Conservation (phyloP, 2,329 filamentous ascomycete genomes). For the Alternaria sp. region DNA sequence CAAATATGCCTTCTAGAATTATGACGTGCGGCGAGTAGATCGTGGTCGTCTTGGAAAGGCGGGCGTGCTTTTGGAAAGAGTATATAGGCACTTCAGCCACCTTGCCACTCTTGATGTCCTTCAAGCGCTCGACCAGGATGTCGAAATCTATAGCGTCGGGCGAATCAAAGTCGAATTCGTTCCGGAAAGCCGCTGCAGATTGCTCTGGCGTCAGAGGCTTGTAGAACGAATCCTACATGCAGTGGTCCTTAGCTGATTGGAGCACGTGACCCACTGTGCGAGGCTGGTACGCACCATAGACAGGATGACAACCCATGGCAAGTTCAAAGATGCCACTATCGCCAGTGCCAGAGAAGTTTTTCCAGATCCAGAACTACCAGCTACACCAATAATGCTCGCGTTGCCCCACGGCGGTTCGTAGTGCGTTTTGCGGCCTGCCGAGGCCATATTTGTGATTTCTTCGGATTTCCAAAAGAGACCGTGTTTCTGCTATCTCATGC, state of each 20-base stretch:
- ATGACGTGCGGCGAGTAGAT: slow-evolving; percentile 97
- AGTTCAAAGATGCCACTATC: slow-evolving; percentile 85
- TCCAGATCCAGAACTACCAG: slow-evolving; percentile 91
- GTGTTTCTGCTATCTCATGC: slow-evolving; percentile 13
- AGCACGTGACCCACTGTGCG: slow-evolving; percentile 32
- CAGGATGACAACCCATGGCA: slow-evolving; percentile 97
- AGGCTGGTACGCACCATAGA: slow-evolving; percentile 73
- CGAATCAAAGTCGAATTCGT: slow-evolving; percentile 95
- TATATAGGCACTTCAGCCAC: slow-evolving; percentile 92
- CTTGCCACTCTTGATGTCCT: slow-evolving; percentile 86
- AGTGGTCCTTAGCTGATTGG: slow-evolving; percentile 15
- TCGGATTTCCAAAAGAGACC: not conserved
- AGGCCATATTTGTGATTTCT: slow-evolving; percentile 25
- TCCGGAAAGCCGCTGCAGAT: slow-evolving; percentile 80
- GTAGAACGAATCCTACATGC: slow-evolving; percentile 88
- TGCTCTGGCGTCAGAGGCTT: slow-evolving; percentile 83
- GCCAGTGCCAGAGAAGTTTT: slow-evolving; percentile 94
- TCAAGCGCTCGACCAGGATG: slow-evolving; percentile 76
- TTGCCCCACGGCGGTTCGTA: slow-evolving; percentile 97
- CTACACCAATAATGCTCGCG: slow-evolving; percentile 94
- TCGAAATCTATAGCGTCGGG: slow-evolving; percentile 97
- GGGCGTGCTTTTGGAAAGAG: slow-evolving; percentile 90
- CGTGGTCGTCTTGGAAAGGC: slow-evolving; percentile 77
- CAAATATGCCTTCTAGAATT: slow-evolving; percentile 94
- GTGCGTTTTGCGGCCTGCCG: slow-evolving; percentile 59